Conservation (phyloP, 495 filamentous ascomycete genomes). For the Viridothelium virens region DNA sequence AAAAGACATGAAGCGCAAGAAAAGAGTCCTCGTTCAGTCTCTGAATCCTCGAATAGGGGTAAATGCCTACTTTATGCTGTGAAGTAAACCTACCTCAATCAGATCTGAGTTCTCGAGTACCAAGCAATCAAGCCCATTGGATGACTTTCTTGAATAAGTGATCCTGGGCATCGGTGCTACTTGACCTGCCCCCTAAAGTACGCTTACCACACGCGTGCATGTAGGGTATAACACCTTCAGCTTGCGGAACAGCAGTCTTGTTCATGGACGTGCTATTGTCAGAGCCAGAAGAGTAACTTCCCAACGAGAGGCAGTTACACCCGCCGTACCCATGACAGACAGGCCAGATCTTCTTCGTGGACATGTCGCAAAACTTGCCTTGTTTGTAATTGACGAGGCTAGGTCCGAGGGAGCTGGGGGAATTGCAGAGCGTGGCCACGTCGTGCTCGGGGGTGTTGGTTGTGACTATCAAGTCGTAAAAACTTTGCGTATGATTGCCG, state of each 20-base stretch:
- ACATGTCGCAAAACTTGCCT: not conserved
- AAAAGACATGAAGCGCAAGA: too few relatives aligned
- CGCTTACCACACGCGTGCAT: too few relatives aligned
- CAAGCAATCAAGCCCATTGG: not conserved
- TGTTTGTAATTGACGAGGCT: not conserved
- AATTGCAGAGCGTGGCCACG: not conserved
- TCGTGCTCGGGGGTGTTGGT: not conserved
- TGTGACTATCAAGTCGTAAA: not conserved
- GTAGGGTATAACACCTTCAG: too few relatives aligned
- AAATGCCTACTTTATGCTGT: too few relatives aligned
- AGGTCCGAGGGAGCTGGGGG: not conserved
- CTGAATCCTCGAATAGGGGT: too few relatives aligned
- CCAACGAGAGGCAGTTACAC: not conserved
- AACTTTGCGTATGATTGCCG: too few relatives aligned
- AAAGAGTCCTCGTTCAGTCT: too few relatives aligned
- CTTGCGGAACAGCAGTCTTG: not conserved
- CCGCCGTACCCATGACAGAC: not conserved
- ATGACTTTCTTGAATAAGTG: not conserved
- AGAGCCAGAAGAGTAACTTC: not conserved
- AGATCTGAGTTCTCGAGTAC: not conserved
- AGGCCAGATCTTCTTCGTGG: not conserved
- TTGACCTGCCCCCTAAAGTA: too few relatives aligned
- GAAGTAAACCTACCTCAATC: too few relatives aligned
- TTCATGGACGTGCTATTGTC: not conserved
- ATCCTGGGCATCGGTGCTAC: not conserved